Conservation (phyloP, 2,329 filamentous ascomycete genomes). For the Trichoderma atroviride region DNA sequence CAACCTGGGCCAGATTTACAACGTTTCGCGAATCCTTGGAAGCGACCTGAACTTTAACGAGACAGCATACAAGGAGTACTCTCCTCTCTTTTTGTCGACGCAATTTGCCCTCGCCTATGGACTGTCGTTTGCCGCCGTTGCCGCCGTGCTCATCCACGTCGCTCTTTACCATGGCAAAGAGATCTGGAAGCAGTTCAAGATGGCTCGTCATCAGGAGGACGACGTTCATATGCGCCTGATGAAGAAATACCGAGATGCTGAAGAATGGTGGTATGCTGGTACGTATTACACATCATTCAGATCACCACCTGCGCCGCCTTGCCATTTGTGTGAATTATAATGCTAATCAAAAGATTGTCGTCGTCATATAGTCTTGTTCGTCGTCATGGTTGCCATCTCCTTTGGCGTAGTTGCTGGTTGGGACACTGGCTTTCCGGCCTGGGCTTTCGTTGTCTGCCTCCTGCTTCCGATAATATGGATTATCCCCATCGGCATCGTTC, state of each 20-base stretch:
- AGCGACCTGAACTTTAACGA: constrained; percentile 60
- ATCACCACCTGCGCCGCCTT: constrained; percentile 29
- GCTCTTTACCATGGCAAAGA: constrained; percentile 58
- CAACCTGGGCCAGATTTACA: constrained; percentile 63
- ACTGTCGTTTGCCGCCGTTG: constrained; percentile 67
- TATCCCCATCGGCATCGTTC: constrained; percentile 63
- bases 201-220: constrained; percentile 59
- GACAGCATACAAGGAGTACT: constrained; percentile 64
- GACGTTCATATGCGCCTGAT: constrained; percentile 63
- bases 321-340: neutral
- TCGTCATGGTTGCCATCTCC: constrained; percentile 57
- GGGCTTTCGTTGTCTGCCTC: constrained; percentile 61
- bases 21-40: constrained; percentile 62
- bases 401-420: constrained; percentile 58
- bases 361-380: constrained; percentile 45
- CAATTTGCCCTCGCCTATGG: constrained; percentile 65
- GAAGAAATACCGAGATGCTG: constrained; percentile 62
- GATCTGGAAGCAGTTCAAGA: constrained; percentile 57
- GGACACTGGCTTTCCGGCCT: constrained; percentile 60
- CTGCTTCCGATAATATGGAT: constrained; percentile 61
- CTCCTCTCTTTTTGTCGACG: constrained; percentile 65
- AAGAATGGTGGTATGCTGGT: constrained; percentile 62
- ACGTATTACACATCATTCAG: constrained; percentile 39
- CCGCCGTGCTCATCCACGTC: constrained; percentile 61
- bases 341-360: constrained; percentile 10